Evolutionary conservation across 2,329 filamentous ascomycete genomes (phyloP), one percentile per base, ranked within the genome.

Genomic region (Polytolypa hystricis): DNA sequence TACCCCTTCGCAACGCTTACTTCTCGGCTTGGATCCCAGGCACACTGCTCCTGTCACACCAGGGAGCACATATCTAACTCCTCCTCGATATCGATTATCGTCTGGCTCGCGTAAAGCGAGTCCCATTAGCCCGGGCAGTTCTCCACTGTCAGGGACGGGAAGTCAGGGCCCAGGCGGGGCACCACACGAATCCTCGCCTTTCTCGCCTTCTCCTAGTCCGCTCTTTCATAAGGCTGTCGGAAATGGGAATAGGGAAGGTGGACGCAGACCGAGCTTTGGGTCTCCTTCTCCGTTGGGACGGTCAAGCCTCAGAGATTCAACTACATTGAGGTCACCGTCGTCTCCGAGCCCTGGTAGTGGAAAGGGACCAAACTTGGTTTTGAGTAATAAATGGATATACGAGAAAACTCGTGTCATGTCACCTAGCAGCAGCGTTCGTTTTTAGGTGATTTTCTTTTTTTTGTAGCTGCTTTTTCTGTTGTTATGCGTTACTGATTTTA

Each of bases 321-420:
- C 65, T 39, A 34, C 60, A 40, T 74, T 77, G 14, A 74, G 74
- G n/a, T 63, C 62, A 1, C 76, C 80, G 1, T 69, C 72, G 10
- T 79, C 80, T 12, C 82, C 83, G 1, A 87, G 78, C 45, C 82
- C 84, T 1, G 62, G 67, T 4, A 70, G 50, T 35, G 56, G 72
- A 25, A 85, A 81, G 63, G 73, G 77, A 39, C 78, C 79, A 28
- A 86, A 76, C 46, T 76, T 93, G 35, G 77, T 78, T 1, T 54
- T 95, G 53, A 95, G 89, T 60, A 94, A 78, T 64, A 93, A 91
- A 64, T 96, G 89, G 89, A 61, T 95, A 42, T 96, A 94, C 54
- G 85, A 95, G 60, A 84, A 79, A 61, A 81, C 82, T 35, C 51
- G 57, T 29, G 51, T 55, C 18, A 45, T 60, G 16, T 62, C 59